Conservation (phyloP, 495 filamentous ascomycete species). For the Penicillium paradoxum region DNA sequence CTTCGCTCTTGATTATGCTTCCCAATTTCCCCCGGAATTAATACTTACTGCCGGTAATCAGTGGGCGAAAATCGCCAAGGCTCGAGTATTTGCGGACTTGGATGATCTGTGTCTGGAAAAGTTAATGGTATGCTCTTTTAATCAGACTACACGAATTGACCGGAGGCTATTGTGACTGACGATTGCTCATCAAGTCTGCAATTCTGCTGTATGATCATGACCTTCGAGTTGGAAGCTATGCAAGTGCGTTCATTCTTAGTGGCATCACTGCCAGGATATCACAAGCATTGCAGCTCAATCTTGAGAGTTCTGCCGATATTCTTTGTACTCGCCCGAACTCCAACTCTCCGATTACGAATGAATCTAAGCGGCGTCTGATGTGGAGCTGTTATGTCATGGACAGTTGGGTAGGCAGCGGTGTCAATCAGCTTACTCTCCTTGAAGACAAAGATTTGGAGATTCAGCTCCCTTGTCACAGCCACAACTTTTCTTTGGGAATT, state of each 20-base stretch:
- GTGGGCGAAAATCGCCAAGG: conserved; percentile 23
- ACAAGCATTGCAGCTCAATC: conserved; percentile 25
- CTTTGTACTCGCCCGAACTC: conserved; percentile 14
- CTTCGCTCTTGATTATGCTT: conserved; percentile 6
- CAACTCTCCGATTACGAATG: conserved; percentile 5
- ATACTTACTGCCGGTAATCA: conserved; percentile 18
- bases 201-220: conserved; percentile 24
- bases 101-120: conserved; percentile 21
- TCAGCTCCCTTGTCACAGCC: conserved; percentile 22
- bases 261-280: conserved; percentile 22
- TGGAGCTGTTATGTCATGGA: conserved; percentile 30
- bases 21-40: conserved; percentile 5
- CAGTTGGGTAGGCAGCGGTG: conserved; percentile 22
- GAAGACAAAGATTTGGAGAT: conserved; percentile 22
- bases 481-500: conserved; percentile 13
- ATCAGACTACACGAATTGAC: neutral
- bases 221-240: conserved; percentile 22
- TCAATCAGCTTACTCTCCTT: conserved; percentile 20
- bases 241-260: conserved; percentile 21
- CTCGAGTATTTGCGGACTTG: conserved; percentile 19
- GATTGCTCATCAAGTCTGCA: conserved; percentile 9
- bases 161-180: neutral
- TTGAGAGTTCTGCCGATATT: conserved; percentile 22
- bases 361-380: conserved; percentile 20
- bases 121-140: conserved; percentile 13